A percentile compares a stretch with the other conserved stretches of the same genome.
Conservation (phyloP, 495 filamentous ascomycete species). For the Amniculicola lignicola region DNA sequence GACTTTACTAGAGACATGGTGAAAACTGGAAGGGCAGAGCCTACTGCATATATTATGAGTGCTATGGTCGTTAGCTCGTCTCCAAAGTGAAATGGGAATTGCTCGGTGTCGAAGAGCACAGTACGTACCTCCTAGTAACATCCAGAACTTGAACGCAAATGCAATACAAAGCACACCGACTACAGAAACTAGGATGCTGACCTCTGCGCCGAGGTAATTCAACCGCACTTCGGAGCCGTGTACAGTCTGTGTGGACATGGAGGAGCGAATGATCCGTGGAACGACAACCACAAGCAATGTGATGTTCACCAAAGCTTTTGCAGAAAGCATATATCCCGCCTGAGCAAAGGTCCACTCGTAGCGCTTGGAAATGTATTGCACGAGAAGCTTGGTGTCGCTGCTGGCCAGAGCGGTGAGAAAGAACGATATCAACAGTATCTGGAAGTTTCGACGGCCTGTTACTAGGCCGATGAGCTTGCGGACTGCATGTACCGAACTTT, state of each 20-base stretch:
- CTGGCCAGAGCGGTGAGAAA: conserved; percentile 32
- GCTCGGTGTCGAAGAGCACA: not conserved
- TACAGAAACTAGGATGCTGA: conserved; percentile 26
- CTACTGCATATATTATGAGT: conserved; percentile 31
- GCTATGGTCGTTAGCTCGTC: conserved; percentile 4
- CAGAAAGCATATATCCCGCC: conserved; percentile 33
- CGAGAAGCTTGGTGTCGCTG: conserved; percentile 30
- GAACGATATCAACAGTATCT: conserved; percentile 27
- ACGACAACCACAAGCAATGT: conserved; percentile 24
- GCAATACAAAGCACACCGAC: conserved; percentile 29
- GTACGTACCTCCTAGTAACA: conserved; percentile 24
- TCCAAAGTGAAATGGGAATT: not conserved
- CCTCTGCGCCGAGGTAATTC: conserved; percentile 25
- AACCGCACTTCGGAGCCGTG: conserved; percentile 27
- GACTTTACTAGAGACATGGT: conserved; percentile 32
- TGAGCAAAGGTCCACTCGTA: conserved; percentile 34
- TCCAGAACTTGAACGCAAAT: conserved; percentile 28
- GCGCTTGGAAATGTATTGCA: conserved; percentile 35
- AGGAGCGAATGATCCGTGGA: conserved; percentile 24
- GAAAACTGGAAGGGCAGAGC: conserved; percentile 34
- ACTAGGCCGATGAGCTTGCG: conserved; percentile 8
- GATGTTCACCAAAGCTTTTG: conserved; percentile 31
- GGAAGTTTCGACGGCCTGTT: conserved; percentile 30
- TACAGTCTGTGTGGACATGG: conserved; percentile 15
- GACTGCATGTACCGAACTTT: conserved; percentile 8